Conservation (phyloP, 1,139 yeast species). For the Yarrowia galli region DNA sequence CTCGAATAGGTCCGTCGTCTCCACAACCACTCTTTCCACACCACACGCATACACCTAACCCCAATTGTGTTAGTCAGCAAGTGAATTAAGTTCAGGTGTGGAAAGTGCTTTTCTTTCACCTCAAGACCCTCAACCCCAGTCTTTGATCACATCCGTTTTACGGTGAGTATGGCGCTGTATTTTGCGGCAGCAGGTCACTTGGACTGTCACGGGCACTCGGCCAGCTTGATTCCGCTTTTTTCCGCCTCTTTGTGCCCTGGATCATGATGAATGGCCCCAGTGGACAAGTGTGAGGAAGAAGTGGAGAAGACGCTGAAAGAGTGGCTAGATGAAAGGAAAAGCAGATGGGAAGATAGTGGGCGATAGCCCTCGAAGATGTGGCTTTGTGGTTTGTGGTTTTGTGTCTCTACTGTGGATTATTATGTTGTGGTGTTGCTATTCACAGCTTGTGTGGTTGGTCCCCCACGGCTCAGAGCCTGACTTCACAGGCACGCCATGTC, state of each 20-base stretch:
- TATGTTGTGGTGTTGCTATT: no score
- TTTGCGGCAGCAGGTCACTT: neutral
- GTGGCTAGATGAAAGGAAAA: no score
- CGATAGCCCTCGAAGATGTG: no score
- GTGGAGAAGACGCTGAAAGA: neutral
- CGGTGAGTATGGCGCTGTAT: slow-evolving; percentile 11
- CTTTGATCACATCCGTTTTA: slow-evolving; percentile 35
- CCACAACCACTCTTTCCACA: neutral
- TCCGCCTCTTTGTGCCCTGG: slow-evolving; percentile 4
- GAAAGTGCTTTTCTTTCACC: slow-evolving; percentile 37
- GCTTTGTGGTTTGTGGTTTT: no score
- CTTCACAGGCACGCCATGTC: no score
- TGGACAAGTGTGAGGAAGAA: neutral
- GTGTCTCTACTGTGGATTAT: no score
- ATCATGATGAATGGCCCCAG: slow-evolving; percentile 1
- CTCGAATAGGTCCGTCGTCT: no score
- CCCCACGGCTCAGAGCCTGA: no score
- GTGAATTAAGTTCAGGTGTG: neutral
- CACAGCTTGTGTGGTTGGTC: no score
- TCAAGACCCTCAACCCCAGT: slow-evolving; percentile 31
- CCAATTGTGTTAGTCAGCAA: neutral
- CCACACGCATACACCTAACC: slow-evolving; percentile 7
- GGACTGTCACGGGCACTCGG: neutral
- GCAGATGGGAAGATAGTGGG: no score
- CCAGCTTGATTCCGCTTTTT: slow-evolving; percentile 3